Evolutionary conservation across 495 filamentous ascomycete genomes (phyloP), one percentile per base, ranked within the genome.

Genomic region (Annulohypoxylon nitens): DNA sequence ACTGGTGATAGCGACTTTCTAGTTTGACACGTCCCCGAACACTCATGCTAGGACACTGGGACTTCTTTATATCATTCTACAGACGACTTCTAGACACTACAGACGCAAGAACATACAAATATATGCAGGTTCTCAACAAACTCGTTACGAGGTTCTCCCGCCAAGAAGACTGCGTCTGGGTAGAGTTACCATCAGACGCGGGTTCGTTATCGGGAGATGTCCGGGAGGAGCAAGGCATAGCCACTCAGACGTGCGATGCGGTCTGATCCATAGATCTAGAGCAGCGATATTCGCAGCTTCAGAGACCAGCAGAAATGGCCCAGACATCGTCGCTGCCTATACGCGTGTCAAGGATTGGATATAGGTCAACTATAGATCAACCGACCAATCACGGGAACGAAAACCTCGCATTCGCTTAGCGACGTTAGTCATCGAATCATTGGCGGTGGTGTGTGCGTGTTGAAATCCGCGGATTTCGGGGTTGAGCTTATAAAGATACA

Each of bases 391-490:
- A 43, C 3, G 6, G 14, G 18, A 37, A 11, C 4, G 30, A 12
- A 14, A 18, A 60, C 20, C 23, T 60, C 57, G 57, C 57, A 60
- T 30, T 60, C 57, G 57, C 57, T 60, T 60, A 60, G 7, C 37
- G 12, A 60, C 39, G 1, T 12, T 18, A 16, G 43, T 26, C 10
- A 43, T 45, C 23, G 18, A 26, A 11, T 16, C 18, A 8, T 8
- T 3, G 18, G 11, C 4, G 55, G 11, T 47, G 41, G 41, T 45
- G 14, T 45, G 14, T 45, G 4, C 14, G 14, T 45, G 43, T 34
- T 41, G 30, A 36, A 34, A 3, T 8, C 57, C 36, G 55, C 55
- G 55, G 36, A 30, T 20, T 9, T 5, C 55, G 34, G 5, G 3
- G 9, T 18, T 23, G 36, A 34, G 36, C 5, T 6, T 23, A 39